Conservation (phyloP, 371 early-diverging fungal species). For the Apophysomyces trapeziformis region DNA sequence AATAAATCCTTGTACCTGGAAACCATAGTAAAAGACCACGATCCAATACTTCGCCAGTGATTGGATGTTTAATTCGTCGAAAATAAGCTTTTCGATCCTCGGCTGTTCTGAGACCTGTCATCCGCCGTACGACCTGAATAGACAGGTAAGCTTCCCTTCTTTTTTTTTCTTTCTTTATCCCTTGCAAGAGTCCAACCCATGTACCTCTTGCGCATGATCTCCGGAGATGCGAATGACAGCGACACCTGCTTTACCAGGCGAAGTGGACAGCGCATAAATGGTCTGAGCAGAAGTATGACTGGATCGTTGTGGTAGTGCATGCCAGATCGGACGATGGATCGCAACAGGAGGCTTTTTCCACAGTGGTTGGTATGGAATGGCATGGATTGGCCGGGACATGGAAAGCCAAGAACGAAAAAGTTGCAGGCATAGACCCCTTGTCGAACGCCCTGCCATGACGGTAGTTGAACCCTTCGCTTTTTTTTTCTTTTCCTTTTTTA, state of each 20-base stretch:
- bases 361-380: background rate
- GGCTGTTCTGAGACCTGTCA: slow-evolving; percentile 15
- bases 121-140: slow-evolving; percentile 10
- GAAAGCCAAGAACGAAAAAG: background rate
- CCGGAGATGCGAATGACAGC: slow-evolving; percentile 84
- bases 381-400: background rate
- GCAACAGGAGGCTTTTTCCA: background rate
- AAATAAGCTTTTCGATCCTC: slow-evolving; percentile 58
- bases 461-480: background rate
- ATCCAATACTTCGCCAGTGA: slow-evolving; percentile 56
- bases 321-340: background rate
- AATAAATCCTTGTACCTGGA: slow-evolving; percentile 46
- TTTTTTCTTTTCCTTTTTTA: background rate
- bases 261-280: slow-evolving; percentile 79
- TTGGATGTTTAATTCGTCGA: slow-evolving; percentile 55
- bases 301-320: background rate
- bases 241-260: slow-evolving; percentile 80
- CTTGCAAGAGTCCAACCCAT: background rate
- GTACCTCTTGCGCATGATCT: slow-evolving; percentile 50
- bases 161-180: background rate
- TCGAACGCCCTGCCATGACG: background rate
- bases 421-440: background rate
- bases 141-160: background rate
- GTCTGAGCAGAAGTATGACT: slow-evolving; percentile 36
- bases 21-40: slow-evolving; percentile 70